These are phyloP conservation scores for Trichoderma harzianum DNA, from an alignment of 2,329 filamentous ascomycete species.

Conservation along the genomic window DNA sequence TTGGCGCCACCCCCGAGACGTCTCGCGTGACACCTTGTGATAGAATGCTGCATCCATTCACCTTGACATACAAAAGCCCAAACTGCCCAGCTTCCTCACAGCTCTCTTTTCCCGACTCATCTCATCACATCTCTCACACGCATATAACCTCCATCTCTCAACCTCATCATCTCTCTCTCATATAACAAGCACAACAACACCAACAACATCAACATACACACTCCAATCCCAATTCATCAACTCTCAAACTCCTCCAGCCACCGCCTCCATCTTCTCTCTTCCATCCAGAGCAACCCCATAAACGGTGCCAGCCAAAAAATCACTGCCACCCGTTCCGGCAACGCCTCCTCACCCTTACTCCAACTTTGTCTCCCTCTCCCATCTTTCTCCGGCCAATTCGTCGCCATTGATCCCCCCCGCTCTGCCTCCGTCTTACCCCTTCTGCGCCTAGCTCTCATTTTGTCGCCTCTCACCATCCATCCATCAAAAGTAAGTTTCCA, in stretches of 20 bases:
- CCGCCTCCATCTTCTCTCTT: not conserved
- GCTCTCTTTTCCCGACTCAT: not conserved
- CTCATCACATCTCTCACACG: not conserved
- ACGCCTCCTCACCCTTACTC: conserved; percentile 17
- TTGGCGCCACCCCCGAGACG: conserved; percentile 20
- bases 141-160: not conserved
- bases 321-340: conserved; percentile 7
- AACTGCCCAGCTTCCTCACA: not conserved
- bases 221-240: not conserved
- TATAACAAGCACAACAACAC: too few relatives aligned
- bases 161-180: not conserved
- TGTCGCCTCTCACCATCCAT: conserved; percentile 10
- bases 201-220: not conserved
- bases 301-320: not conserved
- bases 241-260: not conserved
- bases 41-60: conserved; percentile 17
- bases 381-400: conserved; percentile 4
- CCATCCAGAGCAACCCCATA: not conserved
- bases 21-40: conserved; percentile 25
- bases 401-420: conserved; percentile 1
- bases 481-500: conserved; percentile 21
- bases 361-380: conserved; percentile 3
- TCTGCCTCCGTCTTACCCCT: conserved; percentile 10
- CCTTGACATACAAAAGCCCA: conserved; percentile 12
- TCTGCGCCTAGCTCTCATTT: conserved; percentile 2